Base-by-base conservation (phyloP, 768 basidiomycete genomes). In the Kwoniella dejecticola region DNA sequence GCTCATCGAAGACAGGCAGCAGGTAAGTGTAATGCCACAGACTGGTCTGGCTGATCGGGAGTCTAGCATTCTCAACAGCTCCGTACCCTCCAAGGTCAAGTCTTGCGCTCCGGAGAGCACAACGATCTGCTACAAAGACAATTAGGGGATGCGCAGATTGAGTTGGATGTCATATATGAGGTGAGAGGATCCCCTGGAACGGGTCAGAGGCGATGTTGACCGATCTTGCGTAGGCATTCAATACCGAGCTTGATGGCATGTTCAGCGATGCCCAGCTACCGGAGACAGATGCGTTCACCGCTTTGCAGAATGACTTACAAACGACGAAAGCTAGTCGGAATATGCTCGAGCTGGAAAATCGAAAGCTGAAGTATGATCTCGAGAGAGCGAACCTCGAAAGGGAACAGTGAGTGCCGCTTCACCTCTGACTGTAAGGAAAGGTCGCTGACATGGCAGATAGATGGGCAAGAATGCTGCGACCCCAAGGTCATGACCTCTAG, bases 111-210 rank as follows among this genome's bases (percentile, higher is more conserved):
- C 17, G 87, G 84, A 66, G 84, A 89, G 17, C 89, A 90, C 75
- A 87, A 86, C 63, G 90, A 89, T 67, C 80, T 91, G 27, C 85
- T 92, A 3, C 90, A 90, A 77, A 85, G 85, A 66, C 82, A 93
- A 27, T 82, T 91, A 13, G 83, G 84, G 17, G 89, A 94, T 70
- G 85, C 86, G 30, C 89, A 88, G 8, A 83, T 86, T 1, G 93
- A 96, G 81, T 89, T 94, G 78, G 90, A 93, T 71, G 89, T 91
- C 76, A 88, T 95, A 84, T 94, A 93, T 66, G 89, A 92, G 83
- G 91, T 92, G 41, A 70, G 83, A 74, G 15, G 23, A 30, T 13
- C 7, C 44, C 3, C 15, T n/a, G n/a, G n/a, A n/a, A 29, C 56
- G 1, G 23, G 24, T 10, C 19, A 36, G 15, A 36, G 7, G 7